phyloP scores from a whole-genome alignment of 495 filamentous ascomycete species.

The Poronia punctata region DNA sequence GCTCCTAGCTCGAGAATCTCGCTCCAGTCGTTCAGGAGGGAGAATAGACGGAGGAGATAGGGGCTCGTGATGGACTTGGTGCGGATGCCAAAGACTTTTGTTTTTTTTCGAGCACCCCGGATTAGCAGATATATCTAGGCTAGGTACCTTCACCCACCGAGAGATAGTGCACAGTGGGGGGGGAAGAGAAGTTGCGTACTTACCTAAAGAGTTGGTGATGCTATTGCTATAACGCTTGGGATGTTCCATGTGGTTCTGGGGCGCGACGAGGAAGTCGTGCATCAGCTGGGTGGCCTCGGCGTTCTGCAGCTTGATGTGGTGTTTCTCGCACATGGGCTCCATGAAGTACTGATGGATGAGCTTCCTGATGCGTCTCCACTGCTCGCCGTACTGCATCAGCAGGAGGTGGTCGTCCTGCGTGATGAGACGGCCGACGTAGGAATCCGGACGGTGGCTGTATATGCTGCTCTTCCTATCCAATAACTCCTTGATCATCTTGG shows the following conservation, averaged over 20 bases:
- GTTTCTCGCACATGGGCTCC: constrained; percentile 33
- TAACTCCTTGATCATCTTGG: constrained; percentile 31
- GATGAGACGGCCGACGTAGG: constrained; percentile 37
- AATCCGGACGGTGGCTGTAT: constrained; percentile 40
- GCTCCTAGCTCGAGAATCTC: constrained; percentile 41
- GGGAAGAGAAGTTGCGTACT: too few species aligned
- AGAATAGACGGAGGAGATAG: constrained; percentile 35
- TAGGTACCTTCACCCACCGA: too few species aligned
- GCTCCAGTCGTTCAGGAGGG: constrained; percentile 44
- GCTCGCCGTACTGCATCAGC: constrained; percentile 33
- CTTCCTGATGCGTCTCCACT: constrained; percentile 36
- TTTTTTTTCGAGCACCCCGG: too few species aligned
- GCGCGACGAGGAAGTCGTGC: constrained; percentile 31
- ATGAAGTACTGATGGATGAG: constrained; percentile 35
- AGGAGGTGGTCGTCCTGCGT: constrained; percentile 38
- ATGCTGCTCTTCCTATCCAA: constrained; percentile 37
- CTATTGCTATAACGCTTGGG: constrained; percentile 42
- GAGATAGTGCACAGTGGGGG: too few species aligned
- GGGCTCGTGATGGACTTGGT: constrained; percentile 18
- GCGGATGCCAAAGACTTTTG: constrained; percentile 41
- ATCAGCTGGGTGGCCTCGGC: constrained; percentile 44
- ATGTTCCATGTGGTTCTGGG: constrained; percentile 38
- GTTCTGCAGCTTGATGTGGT: constrained; percentile 36
- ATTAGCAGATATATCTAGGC: too few species aligned
- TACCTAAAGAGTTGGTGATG: constrained; percentile 34